Conservation (phyloP, 2,329 filamentous ascomycete genomes). For the Ophiostoma perfectum region DNA sequence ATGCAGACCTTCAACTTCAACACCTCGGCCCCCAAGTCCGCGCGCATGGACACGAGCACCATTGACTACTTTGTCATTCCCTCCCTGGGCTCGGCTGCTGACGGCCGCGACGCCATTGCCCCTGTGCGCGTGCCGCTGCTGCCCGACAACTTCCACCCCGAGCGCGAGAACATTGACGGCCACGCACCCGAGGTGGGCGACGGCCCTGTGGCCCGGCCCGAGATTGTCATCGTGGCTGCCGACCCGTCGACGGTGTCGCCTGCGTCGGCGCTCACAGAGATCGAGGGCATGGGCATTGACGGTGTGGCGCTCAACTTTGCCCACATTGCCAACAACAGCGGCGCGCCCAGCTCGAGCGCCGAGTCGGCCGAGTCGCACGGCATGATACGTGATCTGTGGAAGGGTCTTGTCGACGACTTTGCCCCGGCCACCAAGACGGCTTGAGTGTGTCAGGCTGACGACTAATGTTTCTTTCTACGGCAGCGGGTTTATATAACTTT, state of each 20-base stretch:
- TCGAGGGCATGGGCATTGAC: constrained; percentile 55
- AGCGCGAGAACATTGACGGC: constrained; percentile 39
- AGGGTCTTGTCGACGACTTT: constrained; percentile 39
- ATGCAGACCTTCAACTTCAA: constrained; percentile 63
- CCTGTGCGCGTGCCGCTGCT: constrained; percentile 54
- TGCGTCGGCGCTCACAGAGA: constrained; percentile 47
- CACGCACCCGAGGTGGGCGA: constrained; percentile 42
- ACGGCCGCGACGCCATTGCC: constrained; percentile 32
- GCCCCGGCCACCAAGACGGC: constrained; percentile 19
- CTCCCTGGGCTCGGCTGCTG: constrained; percentile 26
- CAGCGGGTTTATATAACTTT: constrained; percentile 1
- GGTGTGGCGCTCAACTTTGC: constrained; percentile 51
- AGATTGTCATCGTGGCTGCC: constrained; percentile 53
- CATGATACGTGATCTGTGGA: constrained; percentile 53
- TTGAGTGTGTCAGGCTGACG: constrained; percentile 7
- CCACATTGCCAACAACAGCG: constrained; percentile 40
- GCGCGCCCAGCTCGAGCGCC: neutral
- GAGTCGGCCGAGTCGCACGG: constrained; percentile 31
- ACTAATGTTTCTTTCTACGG: constrained; percentile 3
- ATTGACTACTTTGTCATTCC: constrained; percentile 54
- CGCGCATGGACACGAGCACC: constrained; percentile 34
- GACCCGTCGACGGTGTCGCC: constrained; percentile 50
- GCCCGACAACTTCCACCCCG: constrained; percentile 51
- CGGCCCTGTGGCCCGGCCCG: constrained; percentile 38
- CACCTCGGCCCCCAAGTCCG: constrained; percentile 40